phyloP scores from a whole-genome alignment of 495 filamentous ascomycete species.

The Talaromyces ruber region DNA sequence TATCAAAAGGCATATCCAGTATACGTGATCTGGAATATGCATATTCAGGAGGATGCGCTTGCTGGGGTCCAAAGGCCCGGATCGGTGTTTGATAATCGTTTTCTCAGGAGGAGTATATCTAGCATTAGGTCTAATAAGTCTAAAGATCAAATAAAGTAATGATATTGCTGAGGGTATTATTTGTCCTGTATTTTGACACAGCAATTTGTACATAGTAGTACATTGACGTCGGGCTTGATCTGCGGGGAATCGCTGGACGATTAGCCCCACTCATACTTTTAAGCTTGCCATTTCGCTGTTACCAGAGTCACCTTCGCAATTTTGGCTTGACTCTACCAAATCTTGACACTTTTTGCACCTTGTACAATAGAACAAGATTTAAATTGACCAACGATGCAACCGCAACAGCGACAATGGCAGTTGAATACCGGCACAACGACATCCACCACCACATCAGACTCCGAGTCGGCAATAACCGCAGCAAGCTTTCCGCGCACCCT shows the following conservation, averaged over 20 bases:
- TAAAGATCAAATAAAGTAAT: background rate
- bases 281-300: background rate
- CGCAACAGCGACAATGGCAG: background rate
- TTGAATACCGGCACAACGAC: background rate
- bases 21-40: background rate
- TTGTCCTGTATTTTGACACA: background rate
- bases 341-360: background rate
- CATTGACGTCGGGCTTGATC: background rate
- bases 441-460: background rate
- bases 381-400: background rate
- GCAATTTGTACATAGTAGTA: background rate
- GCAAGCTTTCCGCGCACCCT: conserved; percentile 16
- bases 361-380: background rate
- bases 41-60: background rate
- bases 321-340: background rate
- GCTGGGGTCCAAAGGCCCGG: background rate
- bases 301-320: background rate
- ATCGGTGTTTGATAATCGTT: background rate
- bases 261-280: background rate
- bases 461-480: background rate
- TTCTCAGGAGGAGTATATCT: background rate
- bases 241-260: background rate
- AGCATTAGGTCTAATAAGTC: background rate
- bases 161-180: background rate
- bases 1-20: conserved; percentile 1